phyloP scores from a whole-genome alignment of 768 basidiomycete genomes.

The Coprinellus aureogranulatus region DNA sequence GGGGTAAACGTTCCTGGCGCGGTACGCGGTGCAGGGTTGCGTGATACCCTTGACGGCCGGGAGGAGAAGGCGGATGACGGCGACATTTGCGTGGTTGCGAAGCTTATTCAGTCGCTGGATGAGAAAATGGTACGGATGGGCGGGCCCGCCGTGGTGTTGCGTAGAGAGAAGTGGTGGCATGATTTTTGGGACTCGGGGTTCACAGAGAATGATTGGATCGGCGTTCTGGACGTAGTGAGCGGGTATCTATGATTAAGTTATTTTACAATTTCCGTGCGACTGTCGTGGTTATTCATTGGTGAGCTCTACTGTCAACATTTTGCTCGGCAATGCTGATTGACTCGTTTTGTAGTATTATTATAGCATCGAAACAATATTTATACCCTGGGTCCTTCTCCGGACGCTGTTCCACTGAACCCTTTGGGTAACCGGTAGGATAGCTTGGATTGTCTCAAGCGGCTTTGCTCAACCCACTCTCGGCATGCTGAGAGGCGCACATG shows the following conservation, averaged over 20 bases:
- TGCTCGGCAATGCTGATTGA: background rate
- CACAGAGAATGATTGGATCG: slow-evolving; percentile 21
- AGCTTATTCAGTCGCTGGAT: slow-evolving; percentile 16
- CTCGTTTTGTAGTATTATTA: too few species aligned
- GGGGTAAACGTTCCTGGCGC: too few species aligned
- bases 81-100: slow-evolving; percentile 19
- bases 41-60: slow-evolving; percentile 13
- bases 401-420: too few species aligned
- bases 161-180: slow-evolving; percentile 20
- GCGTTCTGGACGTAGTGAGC: slow-evolving; percentile 9
- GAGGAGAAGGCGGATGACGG: slow-evolving; percentile 15
- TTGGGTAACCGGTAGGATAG: too few species aligned
- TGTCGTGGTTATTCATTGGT: background rate
- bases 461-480: too few species aligned
- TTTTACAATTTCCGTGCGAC: background rate
- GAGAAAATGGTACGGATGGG: slow-evolving; percentile 17
- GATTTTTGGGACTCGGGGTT: slow-evolving; percentile 24
- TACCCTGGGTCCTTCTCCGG: too few species aligned
- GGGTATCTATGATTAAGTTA: background rate
- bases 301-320: background rate
- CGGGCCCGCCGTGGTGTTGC: slow-evolving; percentile 15
- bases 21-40: background rate
- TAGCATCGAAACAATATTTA: too few species aligned
- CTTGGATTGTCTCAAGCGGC: too few species aligned
- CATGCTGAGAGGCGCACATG: too few species aligned